Evolutionary conservation across 345 rosid species (phyloP), one percentile per base, ranked within the genome.

Genomic region (Anastatica hierochuntica): DNA sequence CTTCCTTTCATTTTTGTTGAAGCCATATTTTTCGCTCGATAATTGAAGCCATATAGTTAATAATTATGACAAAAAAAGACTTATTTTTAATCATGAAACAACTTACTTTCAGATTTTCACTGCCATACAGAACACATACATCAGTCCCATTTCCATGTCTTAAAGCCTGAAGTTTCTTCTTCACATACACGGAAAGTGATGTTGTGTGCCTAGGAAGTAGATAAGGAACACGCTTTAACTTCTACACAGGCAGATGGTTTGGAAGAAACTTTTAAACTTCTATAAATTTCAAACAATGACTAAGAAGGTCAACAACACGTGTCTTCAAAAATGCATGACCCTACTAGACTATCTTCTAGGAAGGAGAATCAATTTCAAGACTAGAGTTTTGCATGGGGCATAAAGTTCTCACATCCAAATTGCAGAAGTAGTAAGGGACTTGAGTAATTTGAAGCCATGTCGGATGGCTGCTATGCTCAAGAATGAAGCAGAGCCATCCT

Each of bases 401-500:
- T n/a, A n/a, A n/a, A n/a, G 19, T 29, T 63, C 81, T 55, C 74
- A 90, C 98, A 76, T 56, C 70, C 69, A 58, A 53, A 90, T 81
- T 29, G 81, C 90, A 44, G 80, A 35, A 62, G 73, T 39, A 38
- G 95, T 76, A 45, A 88, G 79, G 60, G 85, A 73, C 69, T 81
- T 82, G 47, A 90, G 79, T 53, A 79, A 49, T 54, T 71, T 88
- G 64, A 90, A 87, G 38, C 98, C 96, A 66, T 84, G 85, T 48
- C 43, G 74, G 24, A 90, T 55, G 33, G 96, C 82, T 71, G 90
- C 81, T 76, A 90, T 81, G 77, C 88, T 79, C 66, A 90, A 69
- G 75, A 87, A 90, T 43, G 98, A 79, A 66, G 63, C 58, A 54
- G 95, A 84, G 21, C 98, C 98, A 72, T 90, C 96, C 77, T 90